phyloP scores from a whole-genome alignment of 352 stramenopile species.

The Globisporangium okanoganense region DNA sequence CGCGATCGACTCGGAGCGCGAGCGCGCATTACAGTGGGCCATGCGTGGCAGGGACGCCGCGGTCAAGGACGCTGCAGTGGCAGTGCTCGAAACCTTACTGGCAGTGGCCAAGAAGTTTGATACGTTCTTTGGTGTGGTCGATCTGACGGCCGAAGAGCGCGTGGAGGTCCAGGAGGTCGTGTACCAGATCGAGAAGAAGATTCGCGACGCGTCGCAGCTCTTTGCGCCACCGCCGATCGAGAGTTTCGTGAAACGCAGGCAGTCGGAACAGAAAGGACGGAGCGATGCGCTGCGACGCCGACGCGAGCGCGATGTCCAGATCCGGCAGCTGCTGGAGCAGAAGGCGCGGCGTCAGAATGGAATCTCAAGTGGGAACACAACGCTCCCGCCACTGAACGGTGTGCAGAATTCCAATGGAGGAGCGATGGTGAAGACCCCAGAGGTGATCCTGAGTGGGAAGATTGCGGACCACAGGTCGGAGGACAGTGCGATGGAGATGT shows the following conservation, averaged over 20 bases:
- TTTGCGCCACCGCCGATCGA: conserved; percentile 76
- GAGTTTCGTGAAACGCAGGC: conserved; percentile 74
- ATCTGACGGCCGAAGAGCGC: conserved; percentile 42
- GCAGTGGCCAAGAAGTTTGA: conserved; percentile 73
- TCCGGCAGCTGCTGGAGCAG: conserved; percentile 59
- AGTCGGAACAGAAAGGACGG: conserved; percentile 73
- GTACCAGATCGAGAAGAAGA: conserved; percentile 63
- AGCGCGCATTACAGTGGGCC: conserved; percentile 50
- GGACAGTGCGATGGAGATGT: conserved; percentile 74
- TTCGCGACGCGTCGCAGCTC: conserved; percentile 31
- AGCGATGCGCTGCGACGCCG: conserved; percentile 68
- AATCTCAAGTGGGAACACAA: conserved; percentile 10
- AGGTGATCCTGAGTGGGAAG: conserved; percentile 17
- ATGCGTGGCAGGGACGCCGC: conserved; percentile 44
- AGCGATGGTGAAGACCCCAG: conserved; percentile 15
- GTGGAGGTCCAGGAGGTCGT: conserved; percentile 62
- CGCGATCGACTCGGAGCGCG: conserved; percentile 21
- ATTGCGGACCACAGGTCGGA: conserved; percentile 11
- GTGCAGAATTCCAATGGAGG: conserved; percentile 2
- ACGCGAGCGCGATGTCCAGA: conserved; percentile 68
- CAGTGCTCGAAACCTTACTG: conserved; percentile 46
- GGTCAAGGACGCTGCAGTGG: conserved; percentile 25
- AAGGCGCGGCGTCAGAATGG: conserved; percentile 17
- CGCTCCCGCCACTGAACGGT: conserved; percentile 14
- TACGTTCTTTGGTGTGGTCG: conserved; percentile 66